Base-by-base conservation (phyloP, 2,329 filamentous ascomycete species). In the Fusarium sp. region DNA sequence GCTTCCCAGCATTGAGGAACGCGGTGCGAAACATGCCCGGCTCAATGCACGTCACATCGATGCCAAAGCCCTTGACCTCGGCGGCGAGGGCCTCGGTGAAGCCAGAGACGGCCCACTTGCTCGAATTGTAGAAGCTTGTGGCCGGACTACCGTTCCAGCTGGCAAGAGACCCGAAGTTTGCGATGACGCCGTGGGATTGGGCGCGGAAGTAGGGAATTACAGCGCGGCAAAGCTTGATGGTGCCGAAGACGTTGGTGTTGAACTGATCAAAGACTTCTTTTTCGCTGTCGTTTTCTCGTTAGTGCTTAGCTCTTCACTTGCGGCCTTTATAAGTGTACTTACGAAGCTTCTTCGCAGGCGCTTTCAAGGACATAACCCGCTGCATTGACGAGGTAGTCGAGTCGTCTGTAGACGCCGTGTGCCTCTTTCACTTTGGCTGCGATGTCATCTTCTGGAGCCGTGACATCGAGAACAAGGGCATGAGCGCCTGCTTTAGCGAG, bases 211-310 rank as follows among this genome's bases (percentile, higher is more conserved):
- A 79, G 1, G 83, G 83, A 0, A 84, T 70, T 9, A 83, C 78
- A 6, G 84, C 83, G 30, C 83, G 82, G 23, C 79, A 80, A 23
- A 86, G 76, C 53, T 83, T 85, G 39, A 85, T 71, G 28, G 80
- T 77, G 27, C 84, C 85, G 54, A 86, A 82, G 47, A 87, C 82
- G 68, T 88, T 87, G 51, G 83, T 84, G 66, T 83, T 79, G 74
- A 84, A 85, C 10, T 77, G 66, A 28, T 76, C 77, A 11, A 72
- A 73, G 31, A 78, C 73, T 56, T 81, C 78, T 27, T 76, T 70
- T 28, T 71, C 62, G 55, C 72, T 76, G 10, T n/a, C 15, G 11
- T 27, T 58, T n/a, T 16, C 8, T 16, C 9, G 13, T 6, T 10
- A 16, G 31, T 31, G 23, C 23, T 23, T 23, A 5, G 5, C 23